These are phyloP conservation scores for Aegilops sharonensis DNA, from an alignment of 176 grass and related monocot species.

Conservation along the genomic window DNA sequence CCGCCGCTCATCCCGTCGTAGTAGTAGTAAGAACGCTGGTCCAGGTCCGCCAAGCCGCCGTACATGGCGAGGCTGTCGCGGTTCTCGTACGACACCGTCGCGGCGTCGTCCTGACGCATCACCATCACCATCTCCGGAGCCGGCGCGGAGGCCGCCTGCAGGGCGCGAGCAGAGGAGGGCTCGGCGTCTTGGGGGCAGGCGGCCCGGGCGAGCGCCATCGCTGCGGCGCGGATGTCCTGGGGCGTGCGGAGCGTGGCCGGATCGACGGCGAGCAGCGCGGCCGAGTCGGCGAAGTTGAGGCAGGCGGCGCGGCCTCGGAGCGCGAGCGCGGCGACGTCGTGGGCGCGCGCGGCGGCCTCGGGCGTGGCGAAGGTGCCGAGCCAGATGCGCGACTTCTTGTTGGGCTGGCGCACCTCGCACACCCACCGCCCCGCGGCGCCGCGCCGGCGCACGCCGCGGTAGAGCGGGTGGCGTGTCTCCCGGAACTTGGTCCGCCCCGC, in stretches of 20 bases:
- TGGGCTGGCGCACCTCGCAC: slow-evolving; percentile 77
- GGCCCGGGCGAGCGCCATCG: slow-evolving; percentile 55
- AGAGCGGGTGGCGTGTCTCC: too few relatives aligned
- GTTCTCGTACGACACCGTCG: too few relatives aligned
- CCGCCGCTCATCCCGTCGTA: slow-evolving; percentile 7
- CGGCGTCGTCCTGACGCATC: too few relatives aligned
- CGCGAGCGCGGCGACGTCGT: slow-evolving; percentile 76
- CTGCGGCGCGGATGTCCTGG: slow-evolving; percentile 65
- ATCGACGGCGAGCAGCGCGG: slow-evolving; percentile 44
- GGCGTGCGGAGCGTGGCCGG: slow-evolving; percentile 46
- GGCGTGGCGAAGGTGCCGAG: slow-evolving; percentile 74
- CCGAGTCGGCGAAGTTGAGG: slow-evolving; percentile 89
- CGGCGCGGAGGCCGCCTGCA: too few relatives aligned
- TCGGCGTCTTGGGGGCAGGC: background rate
- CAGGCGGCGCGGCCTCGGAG: slow-evolving; percentile 52
- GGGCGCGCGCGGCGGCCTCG: slow-evolving; percentile 81
- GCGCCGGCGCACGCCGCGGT: too few relatives aligned
- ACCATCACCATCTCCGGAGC: too few relatives aligned
- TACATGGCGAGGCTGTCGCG: background rate
- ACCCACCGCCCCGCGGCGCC: slow-evolving; percentile 50
- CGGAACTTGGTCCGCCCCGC: too few relatives aligned
- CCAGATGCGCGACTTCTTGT: slow-evolving; percentile 91
- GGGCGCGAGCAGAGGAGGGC: too few relatives aligned
- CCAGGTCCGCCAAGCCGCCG: slow-evolving; percentile 32
- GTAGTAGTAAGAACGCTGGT: slow-evolving; percentile 42